Evolutionary conservation across 495 filamentous ascomycete species (phyloP).

Genomic region (Hypoxylon rickii): DNA sequence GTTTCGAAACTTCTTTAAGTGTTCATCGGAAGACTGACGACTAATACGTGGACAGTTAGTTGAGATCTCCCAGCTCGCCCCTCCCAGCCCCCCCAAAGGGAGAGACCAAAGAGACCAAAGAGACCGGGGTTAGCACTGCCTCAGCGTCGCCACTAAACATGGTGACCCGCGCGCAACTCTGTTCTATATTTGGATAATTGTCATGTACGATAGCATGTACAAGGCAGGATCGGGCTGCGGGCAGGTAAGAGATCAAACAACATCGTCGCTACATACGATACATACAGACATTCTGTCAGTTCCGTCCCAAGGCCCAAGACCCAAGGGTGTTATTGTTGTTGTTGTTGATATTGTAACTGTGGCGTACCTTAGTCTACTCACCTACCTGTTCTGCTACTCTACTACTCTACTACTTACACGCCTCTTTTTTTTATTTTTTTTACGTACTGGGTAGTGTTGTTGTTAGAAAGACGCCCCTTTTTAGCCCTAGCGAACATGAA

Average conservation of each 20-base stretch:
- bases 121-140: constrained; percentile 33
- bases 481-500: too few relatives aligned
- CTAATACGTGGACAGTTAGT: neutral
- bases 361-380: too few relatives aligned
- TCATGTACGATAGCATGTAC: too few relatives aligned
- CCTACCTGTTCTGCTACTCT: too few relatives aligned
- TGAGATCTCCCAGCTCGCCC: neutral
- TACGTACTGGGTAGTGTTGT: neutral
- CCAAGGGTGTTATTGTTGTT: too few relatives aligned
- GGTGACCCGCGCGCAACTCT: constrained; percentile 12
- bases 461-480: constrained; percentile 2
- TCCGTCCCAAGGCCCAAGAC: too few relatives aligned
- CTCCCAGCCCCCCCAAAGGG: neutral
- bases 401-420: too few relatives aligned
- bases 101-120: too few relatives aligned
- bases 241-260: constrained; percentile 17
- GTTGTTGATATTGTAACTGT: too few relatives aligned
- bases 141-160: constrained; percentile 29
- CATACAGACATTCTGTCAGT: neutral
- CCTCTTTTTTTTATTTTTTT: neutral
- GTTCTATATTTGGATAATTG: constrained; percentile 32
- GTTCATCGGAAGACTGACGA: neutral
- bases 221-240: too few relatives aligned
- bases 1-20: neutral
- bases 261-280: constrained; percentile 18